These are phyloP conservation scores for Elsinoe necatrix DNA, from an alignment of 2,329 filamentous ascomycete genomes.

Conservation along the genomic window DNA sequence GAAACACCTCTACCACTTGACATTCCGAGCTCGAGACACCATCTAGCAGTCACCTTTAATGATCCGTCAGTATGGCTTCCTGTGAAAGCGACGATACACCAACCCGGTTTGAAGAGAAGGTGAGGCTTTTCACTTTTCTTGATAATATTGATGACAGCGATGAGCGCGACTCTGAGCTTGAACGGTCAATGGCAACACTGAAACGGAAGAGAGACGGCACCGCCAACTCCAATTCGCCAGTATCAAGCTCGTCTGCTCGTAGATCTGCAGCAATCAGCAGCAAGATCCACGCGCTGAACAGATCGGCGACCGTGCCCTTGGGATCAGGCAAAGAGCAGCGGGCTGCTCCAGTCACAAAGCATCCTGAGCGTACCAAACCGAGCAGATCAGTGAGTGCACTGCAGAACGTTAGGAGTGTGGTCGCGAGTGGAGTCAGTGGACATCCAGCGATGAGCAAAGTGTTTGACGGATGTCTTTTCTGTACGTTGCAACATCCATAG, in stretches of 20 bases:
- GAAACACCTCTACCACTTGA: not conserved
- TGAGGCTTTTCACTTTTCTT: constrained; percentile 21
- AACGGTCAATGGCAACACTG: constrained; percentile 20
- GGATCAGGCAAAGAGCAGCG: not conserved
- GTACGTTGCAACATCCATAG: constrained; percentile 1
- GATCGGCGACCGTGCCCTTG: not conserved
- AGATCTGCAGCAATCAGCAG: not conserved
- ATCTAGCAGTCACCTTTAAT: too few relatives aligned
- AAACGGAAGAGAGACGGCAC: constrained; percentile 14
- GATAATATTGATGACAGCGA: constrained; percentile 21
- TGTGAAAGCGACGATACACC: not conserved
- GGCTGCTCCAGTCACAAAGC: not conserved
- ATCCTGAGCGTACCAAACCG: not conserved
- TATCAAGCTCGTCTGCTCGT: not conserved
- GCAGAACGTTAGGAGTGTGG: not conserved
- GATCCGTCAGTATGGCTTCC: not conserved
- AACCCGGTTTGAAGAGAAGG: constrained; percentile 18
- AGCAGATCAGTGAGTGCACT: not conserved
- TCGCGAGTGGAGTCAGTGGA: not conserved
- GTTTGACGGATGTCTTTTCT: constrained; percentile 28
- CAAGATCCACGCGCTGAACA: constrained; percentile 4
- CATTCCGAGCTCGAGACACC: too few relatives aligned
- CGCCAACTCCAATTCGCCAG: not conserved
- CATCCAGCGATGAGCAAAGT: constrained; percentile 17
- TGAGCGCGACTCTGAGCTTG: constrained; percentile 20